A percentile compares a stretch with the other conserved stretches of the same genome.
Evolutionary conservation across 805 yeast genomes (phyloP).

Genomic region (Brettanomyces custersianus): DNA sequence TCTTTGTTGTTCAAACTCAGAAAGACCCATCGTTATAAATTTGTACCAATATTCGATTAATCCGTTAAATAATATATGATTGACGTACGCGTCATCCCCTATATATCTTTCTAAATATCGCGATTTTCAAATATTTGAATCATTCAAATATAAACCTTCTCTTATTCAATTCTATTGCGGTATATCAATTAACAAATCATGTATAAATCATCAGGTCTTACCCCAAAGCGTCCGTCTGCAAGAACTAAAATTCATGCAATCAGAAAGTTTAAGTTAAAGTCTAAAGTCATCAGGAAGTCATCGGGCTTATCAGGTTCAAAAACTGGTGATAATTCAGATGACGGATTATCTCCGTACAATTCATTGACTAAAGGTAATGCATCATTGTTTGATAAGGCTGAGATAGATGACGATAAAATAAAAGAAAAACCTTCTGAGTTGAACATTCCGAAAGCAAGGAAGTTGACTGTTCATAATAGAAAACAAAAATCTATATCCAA

Average conservation of each 20-base stretch:
- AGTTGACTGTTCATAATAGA: neutral
- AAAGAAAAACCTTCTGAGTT: neutral
- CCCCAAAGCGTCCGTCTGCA: constrained; percentile 12
- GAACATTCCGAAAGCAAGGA: neutral
- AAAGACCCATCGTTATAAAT: constrained; percentile 24
- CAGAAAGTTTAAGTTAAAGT: neutral
- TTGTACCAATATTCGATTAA: too few relatives aligned
- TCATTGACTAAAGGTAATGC: constrained; percentile 7
- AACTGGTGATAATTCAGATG: too few relatives aligned
- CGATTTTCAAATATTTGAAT: too few relatives aligned
- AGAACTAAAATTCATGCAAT: constrained; percentile 6
- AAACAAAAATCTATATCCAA: neutral
- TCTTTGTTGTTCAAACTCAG: constrained; percentile 65
- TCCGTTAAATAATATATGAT: too few relatives aligned
- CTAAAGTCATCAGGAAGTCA: too few relatives aligned
- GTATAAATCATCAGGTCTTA: constrained; percentile 2
- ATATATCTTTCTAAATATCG: too few relatives aligned
- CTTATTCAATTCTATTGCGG: neutral
- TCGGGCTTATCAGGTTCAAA: too few relatives aligned
- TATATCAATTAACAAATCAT: neutral
- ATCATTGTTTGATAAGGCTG: constrained; percentile 8
- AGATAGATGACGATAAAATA: neutral
- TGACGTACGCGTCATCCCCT: too few relatives aligned
- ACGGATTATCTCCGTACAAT: too few relatives aligned
- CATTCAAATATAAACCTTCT: neutral